Percentiles rank a stretch among this genome's conserved stretches.
Evolutionary conservation across 2,329 filamentous ascomycete species (phyloP).

Genomic region (Amauroascus verrucosus): DNA sequence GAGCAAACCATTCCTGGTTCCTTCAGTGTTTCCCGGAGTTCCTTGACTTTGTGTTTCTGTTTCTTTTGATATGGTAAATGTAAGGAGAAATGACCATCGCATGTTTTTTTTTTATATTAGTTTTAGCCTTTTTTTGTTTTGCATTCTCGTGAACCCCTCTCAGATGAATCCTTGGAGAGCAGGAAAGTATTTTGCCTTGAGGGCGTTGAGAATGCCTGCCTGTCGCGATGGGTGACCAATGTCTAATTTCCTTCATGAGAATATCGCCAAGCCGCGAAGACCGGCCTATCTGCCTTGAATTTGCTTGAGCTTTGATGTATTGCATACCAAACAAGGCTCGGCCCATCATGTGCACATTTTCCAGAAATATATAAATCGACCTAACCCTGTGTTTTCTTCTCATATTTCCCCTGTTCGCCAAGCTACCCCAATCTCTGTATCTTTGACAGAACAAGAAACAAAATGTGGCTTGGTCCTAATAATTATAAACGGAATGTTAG

Average conservation of each 20-base stretch:
- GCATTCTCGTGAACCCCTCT: background rate
- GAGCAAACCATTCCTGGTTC: conserved; percentile 2
- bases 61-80: background rate
- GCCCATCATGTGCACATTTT: too few species aligned
- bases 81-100: background rate
- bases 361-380: too few species aligned
- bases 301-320: background rate
- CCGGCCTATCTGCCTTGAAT: background rate
- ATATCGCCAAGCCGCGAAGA: background rate
- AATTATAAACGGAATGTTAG: too few species aligned
- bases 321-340: background rate
- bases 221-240: background rate
- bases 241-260: background rate
- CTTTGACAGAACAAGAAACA: too few species aligned
- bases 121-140: background rate
- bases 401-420: too few species aligned
- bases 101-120: background rate
- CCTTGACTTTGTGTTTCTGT: background rate
- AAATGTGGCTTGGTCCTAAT: too few species aligned
- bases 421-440: too few species aligned
- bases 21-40: conserved; percentile 1
- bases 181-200: background rate
- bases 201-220: background rate
- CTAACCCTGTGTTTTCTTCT: too few species aligned
- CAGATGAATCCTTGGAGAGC: background rate